Evolutionary conservation across 345 rosid genomes (phyloP).

Genomic region (Eucalyptus cloeziana): DNA sequence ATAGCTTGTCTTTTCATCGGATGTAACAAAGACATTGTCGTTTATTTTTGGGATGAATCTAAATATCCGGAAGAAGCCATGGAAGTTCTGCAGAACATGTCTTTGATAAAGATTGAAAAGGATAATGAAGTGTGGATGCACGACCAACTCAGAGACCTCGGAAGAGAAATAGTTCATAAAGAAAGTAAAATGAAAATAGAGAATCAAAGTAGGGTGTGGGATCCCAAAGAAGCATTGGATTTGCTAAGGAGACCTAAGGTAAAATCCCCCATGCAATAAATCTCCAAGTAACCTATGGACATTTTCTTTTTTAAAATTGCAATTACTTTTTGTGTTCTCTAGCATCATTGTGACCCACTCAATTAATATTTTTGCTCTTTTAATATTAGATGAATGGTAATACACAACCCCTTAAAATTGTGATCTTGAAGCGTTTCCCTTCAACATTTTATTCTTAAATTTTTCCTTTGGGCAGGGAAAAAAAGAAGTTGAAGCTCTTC

Average conservation of each 20-base stretch:
- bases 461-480: accelerated
- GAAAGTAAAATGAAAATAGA: accelerated
- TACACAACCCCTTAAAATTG: accelerated
- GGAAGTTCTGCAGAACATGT: accelerated
- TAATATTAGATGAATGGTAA: accelerated
- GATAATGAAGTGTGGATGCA: accelerated
- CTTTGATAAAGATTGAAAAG: too few species aligned
- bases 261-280: accelerated
- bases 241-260: accelerated
- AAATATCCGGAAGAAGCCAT: too few species aligned
- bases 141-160: accelerated
- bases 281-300: accelerated
- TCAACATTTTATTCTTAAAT: accelerated
- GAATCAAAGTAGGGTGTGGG: too few species aligned
- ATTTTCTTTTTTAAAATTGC: accelerated
- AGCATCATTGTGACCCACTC: accelerated
- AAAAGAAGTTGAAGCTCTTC: too few species aligned
- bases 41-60: accelerated
- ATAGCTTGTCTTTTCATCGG: too few species aligned
- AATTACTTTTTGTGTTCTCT: accelerated
- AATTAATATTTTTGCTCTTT: accelerated
- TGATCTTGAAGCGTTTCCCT: accelerated
- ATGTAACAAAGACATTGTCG: accelerated
- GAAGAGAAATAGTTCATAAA: too few species aligned
- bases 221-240: accelerated